Base-by-base conservation (phyloP, 2,329 filamentous ascomycete genomes). In the Neophaeococcomyces mojaviensis region DNA sequence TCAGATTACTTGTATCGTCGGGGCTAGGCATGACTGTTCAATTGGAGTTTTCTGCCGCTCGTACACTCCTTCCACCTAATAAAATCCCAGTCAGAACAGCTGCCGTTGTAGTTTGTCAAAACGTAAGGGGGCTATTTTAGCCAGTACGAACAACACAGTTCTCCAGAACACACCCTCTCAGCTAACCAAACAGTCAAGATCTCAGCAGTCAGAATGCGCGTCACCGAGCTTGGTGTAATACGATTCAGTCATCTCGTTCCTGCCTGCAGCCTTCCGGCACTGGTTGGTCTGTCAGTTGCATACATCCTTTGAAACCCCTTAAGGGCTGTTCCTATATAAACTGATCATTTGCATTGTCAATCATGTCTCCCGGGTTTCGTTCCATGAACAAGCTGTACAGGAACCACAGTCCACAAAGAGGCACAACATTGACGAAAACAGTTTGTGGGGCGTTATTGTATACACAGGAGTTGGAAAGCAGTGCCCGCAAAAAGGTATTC, bases 21-120 rank as follows among this genome's bases (percentile, higher is more conserved):
- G 60, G 60, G 9, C 36, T 55, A 5, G 60, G 60, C 4, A 47
- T 57, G 42, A 49, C 49, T 3, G 43, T 57, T 5, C 56, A 59
- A 31, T 49, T 54, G 24, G 45, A 41, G 3, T 51, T 51, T 34
- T 48, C 44, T 20, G 55, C 53, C 19, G 52, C 54, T 9, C 57
- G 58, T 39, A 49, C 46, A 10, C 37, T 49, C 4, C 43, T 59
- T 6, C 44, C 41, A 12, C 30, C 47, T 7, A 43, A 52, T 22
- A 39, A 54, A 8, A 48, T 56, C 3, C 52, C 57, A 10, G 54
- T 54, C 22, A 55, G 49, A 19, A 54, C 53, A 7, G 46, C 55
- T 12, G 43, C 51, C 4, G 47, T 59, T 10, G 39, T 56, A 3
- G 49, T 47, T 15, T 40, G 39, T 32, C 55, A 58, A 32, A 46